A percentile compares a stretch with the other conserved stretches of the same genome.
These are phyloP conservation scores for Sordariomycetes sp. DNA, from an alignment of 2,329 filamentous ascomycete species.

Conservation along the genomic window DNA sequence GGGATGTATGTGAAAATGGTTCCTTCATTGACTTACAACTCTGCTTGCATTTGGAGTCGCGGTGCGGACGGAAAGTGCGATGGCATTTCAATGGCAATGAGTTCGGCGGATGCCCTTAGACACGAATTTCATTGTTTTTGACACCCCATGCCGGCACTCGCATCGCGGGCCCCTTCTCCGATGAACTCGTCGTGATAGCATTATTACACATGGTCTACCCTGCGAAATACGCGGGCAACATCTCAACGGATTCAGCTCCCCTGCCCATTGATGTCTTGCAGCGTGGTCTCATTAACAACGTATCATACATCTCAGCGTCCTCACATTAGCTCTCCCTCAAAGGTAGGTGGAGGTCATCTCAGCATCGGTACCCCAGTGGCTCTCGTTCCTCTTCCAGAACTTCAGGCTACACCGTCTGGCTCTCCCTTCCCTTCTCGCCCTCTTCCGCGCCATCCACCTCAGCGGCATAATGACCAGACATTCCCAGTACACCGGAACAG, in stretches of 20 bases:
- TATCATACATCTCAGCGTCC: no score
- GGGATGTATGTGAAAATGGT: neutral
- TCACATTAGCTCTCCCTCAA: no score
- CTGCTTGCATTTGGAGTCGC: neutral
- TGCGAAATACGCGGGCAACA: no score
- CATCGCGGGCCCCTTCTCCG: neutral
- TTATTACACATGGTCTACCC: neutral
- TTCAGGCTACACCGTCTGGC: neutral
- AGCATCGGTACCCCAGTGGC: neutral
- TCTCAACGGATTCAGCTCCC: no score
- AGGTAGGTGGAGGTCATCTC: no score
- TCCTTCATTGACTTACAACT: neutral
- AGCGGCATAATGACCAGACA: neutral
- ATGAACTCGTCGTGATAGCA: neutral
- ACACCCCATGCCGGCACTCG: neutral
- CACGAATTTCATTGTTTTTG: constrained; percentile 1
- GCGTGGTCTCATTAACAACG: no score
- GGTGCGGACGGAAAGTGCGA: neutral
- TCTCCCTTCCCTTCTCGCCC: neutral
- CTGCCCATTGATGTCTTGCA: no score
- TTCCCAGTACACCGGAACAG: constrained; percentile 1
- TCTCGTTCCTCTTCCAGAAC: neutral
- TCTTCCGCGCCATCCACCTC: neutral
- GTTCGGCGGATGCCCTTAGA: neutral
- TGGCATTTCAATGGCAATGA: neutral